A percentile compares a stretch with the other conserved stretches of the same genome.
These are phyloP conservation scores for Penicillium sp. DNA, from an alignment of 2,329 filamentous ascomycete species.

Conservation along the genomic window DNA sequence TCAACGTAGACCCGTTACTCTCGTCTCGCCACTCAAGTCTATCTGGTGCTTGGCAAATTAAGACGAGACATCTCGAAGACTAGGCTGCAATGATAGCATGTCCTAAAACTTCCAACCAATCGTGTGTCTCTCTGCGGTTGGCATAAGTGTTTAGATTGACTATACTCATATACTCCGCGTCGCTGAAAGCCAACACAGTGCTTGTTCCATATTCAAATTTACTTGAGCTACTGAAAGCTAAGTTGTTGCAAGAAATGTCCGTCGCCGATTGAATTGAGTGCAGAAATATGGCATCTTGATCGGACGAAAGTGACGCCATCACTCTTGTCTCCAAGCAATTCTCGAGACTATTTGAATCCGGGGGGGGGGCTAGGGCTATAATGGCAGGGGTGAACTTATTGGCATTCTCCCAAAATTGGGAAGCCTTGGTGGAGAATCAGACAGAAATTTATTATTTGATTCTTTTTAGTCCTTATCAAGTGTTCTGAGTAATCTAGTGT, in stretches of 20 bases:
- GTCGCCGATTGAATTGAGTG: not conserved
- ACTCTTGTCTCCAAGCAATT: not conserved
- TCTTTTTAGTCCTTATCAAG: not conserved
- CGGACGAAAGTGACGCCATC: not conserved
- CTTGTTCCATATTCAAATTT: conserved; percentile 1
- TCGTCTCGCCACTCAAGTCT: not conserved
- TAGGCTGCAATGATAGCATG: not conserved
- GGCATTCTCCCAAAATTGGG: not conserved
- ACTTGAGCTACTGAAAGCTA: not conserved
- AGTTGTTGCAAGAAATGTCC: not conserved
- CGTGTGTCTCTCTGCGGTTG: not conserved
- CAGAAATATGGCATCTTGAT: not conserved
- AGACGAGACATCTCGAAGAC: not conserved
- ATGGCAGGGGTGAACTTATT: not conserved
- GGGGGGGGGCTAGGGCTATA: not conserved
- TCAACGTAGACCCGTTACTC: not conserved
- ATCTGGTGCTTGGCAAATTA: not conserved
- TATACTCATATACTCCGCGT: conserved; percentile 1
- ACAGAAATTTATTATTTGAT: not conserved
- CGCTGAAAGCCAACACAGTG: not conserved
- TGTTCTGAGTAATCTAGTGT: not conserved
- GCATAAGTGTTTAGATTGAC: not conserved
- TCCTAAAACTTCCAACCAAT: not conserved
- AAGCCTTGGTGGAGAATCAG: not conserved
- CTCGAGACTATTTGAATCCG: not conserved